These are phyloP conservation scores for Cicer bijugum DNA, from an alignment of 306 rosid species.

Conservation along the genomic window DNA sequence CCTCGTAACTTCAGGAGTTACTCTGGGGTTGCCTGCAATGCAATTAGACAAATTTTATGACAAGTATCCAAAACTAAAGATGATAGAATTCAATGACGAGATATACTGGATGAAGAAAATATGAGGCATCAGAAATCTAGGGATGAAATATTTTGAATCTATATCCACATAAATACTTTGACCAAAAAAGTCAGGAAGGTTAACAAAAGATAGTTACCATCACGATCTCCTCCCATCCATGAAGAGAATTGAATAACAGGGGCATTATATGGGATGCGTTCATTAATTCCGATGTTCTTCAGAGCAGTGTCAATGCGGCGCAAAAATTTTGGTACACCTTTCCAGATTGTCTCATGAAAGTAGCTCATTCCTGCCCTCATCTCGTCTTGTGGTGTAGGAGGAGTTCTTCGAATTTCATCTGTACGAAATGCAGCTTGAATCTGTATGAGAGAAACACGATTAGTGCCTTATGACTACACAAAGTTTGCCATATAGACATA, in stretches of 20 bases:
- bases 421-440: conserved; percentile 99
- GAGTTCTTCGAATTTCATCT: conserved; percentile 92
- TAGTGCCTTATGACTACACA: neutral
- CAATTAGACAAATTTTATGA: conserved; percentile 40
- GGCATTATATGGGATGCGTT: conserved; percentile 93
- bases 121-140: conserved; percentile 7
- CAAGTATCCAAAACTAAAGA: conserved; percentile 5
- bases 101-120: conserved; percentile 31
- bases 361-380: conserved; percentile 99
- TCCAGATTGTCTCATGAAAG: conserved; percentile 98
- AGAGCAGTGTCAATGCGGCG: conserved; percentile 97
- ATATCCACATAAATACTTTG: conserved; percentile 7
- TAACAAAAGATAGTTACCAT: conserved; percentile 62
- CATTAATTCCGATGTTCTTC: conserved; percentile 92
- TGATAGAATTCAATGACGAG: conserved; percentile 12
- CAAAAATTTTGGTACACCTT: conserved; percentile 93
- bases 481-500: neutral
- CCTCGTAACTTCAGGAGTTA: conserved; percentile 97
- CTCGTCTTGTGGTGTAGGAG: conserved; percentile 99
- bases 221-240: conserved; percentile 99
- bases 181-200: conserved; percentile 16
- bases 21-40: conserved; percentile 92
- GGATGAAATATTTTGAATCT: conserved; percentile 9
- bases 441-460: conserved; percentile 46
- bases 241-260: conserved; percentile 98